Evolutionary conservation across 2,329 filamentous ascomycete genomes (phyloP).

Genomic region (Microascus cirrosus): DNA sequence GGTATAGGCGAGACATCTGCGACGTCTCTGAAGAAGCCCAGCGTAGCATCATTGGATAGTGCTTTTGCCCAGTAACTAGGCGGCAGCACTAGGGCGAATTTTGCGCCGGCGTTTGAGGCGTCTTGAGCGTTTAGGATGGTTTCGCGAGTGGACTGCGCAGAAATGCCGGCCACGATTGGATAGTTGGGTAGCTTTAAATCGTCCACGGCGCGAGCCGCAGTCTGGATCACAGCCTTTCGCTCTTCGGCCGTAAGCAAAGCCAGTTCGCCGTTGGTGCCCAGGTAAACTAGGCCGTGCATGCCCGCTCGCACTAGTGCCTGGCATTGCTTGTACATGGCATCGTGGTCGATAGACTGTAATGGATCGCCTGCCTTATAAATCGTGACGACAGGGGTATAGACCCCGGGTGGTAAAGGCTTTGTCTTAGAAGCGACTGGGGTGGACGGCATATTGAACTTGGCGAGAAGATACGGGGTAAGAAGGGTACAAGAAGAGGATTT

Average conservation of each 20-base stretch:
- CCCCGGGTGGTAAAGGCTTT: too few species aligned
- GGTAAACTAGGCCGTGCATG: too few species aligned
- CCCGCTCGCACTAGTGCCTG: too few species aligned
- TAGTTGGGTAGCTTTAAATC: background rate
- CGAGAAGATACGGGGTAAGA: too few species aligned
- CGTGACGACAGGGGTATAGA: too few species aligned
- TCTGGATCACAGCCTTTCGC: background rate
- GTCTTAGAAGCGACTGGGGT: too few species aligned
- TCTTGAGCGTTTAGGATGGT: slow-evolving; percentile 37
- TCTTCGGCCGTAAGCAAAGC: background rate
- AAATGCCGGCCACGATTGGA: background rate
- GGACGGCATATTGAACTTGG: too few species aligned
- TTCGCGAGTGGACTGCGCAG: background rate
- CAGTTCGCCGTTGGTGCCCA: background rate
- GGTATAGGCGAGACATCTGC: slow-evolving; percentile 10
- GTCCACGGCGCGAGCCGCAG: background rate
- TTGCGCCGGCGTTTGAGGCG: slow-evolving; percentile 46
- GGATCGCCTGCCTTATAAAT: too few species aligned
- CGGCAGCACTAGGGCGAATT: slow-evolving; percentile 51
- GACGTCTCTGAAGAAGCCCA: slow-evolving; percentile 8
- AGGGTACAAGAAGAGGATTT: too few species aligned
- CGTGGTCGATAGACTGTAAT: too few species aligned
- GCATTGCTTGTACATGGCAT: too few species aligned
- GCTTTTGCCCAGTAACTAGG: slow-evolving; percentile 56
- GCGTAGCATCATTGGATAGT: too few species aligned